Percentiles rank a stretch among this genome's conserved stretches.
Evolutionary conservation across 441 rosid genomes (phyloP).

Genomic region (Brassica balearica): DNA sequence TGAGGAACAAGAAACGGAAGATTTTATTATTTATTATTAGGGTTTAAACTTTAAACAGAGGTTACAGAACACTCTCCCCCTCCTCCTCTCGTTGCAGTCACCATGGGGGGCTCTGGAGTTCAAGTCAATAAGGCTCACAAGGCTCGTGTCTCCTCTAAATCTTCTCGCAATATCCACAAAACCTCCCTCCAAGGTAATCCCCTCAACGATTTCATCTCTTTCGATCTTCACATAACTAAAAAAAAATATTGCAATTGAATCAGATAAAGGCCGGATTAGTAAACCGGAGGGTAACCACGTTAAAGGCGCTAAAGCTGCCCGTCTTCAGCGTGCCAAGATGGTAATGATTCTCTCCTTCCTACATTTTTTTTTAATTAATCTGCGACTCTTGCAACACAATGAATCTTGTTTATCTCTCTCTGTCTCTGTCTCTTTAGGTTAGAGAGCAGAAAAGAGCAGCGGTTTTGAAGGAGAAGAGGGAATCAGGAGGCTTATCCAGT

Average conservation of each 20-base stretch:
- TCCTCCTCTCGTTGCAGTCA: conserved; percentile 6
- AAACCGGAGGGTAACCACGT: conserved; percentile 65
- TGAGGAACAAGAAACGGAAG: background rate
- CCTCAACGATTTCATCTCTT: conserved; percentile 1
- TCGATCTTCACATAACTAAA: background rate
- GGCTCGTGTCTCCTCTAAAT: conserved; percentile 77
- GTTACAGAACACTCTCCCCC: background rate
- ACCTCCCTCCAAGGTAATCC: conserved; percentile 64
- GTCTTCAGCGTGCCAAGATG: conserved; percentile 86
- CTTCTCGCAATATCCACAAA: conserved; percentile 83
- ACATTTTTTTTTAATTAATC: background rate
- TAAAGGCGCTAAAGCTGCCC: conserved; percentile 76
- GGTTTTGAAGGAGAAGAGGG: conserved; percentile 78
- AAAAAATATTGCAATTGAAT: conserved; percentile 6
- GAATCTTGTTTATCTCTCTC: background rate
- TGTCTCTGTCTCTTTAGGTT: conserved; percentile 40
- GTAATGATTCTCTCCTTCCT: conserved; percentile 44
- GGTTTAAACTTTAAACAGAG: background rate
- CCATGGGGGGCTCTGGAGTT: conserved; percentile 83
- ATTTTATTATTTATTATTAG: background rate
- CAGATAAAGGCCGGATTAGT: conserved; percentile 68
- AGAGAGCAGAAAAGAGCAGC: conserved; percentile 86
- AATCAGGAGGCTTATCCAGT: conserved; percentile 47
- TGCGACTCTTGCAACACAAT: conserved; percentile 1
- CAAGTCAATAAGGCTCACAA: conserved; percentile 92